Base-by-base conservation (phyloP, 2,329 filamentous ascomycete species). In the Diplodia corticola region DNA sequence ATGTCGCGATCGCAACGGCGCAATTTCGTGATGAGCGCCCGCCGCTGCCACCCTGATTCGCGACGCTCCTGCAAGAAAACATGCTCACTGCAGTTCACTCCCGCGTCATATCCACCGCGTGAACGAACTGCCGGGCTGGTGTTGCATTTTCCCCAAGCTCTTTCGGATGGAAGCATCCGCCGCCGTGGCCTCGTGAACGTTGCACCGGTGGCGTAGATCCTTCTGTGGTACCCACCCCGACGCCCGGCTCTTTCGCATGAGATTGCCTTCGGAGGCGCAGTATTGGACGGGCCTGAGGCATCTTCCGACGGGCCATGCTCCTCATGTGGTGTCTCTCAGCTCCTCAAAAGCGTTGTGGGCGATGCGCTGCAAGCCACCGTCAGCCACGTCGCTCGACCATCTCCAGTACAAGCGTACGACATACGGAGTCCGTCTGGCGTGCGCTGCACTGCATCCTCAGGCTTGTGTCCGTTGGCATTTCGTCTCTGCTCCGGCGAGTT, bases 1-100 rank as follows among this genome's bases (percentile, higher is more conserved):
- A 66, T 66, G 64, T 66, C 64, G 64, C 64, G 55, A 66, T 66
- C 50, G 64, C 37, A 55, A 33, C 57, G 44, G 2, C 46, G 40
- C 57, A 28, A 61, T 49, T 40, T 61, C 57, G 40, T 61, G 57
- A 60, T 48, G n/a, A 30, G 10, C 51, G 51, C 28, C 20, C 33
- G 20, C 22, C 33, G 35, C 54, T 22, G 37, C 7, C 40, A 13
- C 30, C 35, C 54, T 44, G 54, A 48, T 59, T 59, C 33, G 24
- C 53, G 30, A 9, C 24, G 17, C 15, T 54, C 35, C 50, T 12
- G 67, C 73, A 13, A 67, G 37, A 15, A 15, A 44, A 6, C 9
- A 9, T 44, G 37, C 17, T 12, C 9, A 6, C 37, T 44, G 17
- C 37, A 44, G 17, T 17, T 44, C 37, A 44, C 37, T 44, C 4